These are phyloP conservation scores for Eimeria necatrix DNA, from an alignment of 169 alveolate genomes.

Conservation along the genomic window DNA sequence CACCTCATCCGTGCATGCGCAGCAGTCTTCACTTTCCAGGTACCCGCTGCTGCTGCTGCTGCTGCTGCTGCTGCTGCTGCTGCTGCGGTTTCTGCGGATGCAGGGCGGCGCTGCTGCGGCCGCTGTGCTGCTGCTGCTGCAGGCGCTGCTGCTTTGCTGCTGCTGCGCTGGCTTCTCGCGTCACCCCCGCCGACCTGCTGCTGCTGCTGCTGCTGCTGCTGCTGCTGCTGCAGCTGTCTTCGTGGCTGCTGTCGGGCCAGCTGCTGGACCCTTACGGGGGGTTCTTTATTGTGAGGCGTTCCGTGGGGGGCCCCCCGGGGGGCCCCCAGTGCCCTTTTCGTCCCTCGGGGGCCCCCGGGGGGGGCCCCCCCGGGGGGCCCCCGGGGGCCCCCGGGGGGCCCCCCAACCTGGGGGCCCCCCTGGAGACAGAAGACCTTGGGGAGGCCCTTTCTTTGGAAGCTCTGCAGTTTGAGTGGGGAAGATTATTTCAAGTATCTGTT, in stretches of 20 bases:
- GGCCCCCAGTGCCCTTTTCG: slow-evolving; percentile 44
- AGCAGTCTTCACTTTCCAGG: slow-evolving; percentile 78
- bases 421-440: slow-evolving; percentile 12
- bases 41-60: slow-evolving; percentile 22
- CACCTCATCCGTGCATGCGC: slow-evolving; percentile 79
- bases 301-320: not conserved
- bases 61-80: not conserved
- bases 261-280: slow-evolving; percentile 74
- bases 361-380: not conserved
- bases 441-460: not conserved
- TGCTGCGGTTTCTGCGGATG: not conserved
- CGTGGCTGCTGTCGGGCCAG: slow-evolving; percentile 77
- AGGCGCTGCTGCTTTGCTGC: not conserved
- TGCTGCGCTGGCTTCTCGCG: not conserved
- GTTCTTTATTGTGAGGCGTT: slow-evolving; percentile 48
- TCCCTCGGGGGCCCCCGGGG: not conserved
- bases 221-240: slow-evolving; percentile 60
- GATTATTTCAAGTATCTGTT: not conserved
- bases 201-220: slow-evolving; percentile 25
- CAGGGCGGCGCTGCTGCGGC: not conserved
- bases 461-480: slow-evolving; percentile 28
- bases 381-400: not conserved
- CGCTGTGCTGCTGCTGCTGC: slow-evolving; percentile 61
- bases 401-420: slow-evolving; percentile 30
- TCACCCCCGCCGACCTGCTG: not conserved